Base-by-base conservation (phyloP, 768 basidiomycete species). In the Lentinus tigrinus region DNA sequence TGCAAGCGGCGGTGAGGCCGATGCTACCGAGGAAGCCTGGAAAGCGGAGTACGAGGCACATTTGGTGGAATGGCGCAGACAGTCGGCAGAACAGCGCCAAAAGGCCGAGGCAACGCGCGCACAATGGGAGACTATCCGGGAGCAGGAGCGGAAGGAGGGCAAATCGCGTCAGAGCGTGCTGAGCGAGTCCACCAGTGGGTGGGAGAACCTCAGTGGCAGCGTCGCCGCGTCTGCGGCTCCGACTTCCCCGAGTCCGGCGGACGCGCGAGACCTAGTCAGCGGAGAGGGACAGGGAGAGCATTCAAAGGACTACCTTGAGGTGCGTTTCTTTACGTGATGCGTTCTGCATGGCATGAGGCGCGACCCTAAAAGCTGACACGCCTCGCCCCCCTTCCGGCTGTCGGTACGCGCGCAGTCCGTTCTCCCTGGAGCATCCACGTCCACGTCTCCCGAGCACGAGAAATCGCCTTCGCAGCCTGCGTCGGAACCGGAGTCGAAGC, bases 51-150 rank as follows among this genome's bases (percentile, higher is more conserved):
- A 92, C 68, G 85, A 92, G 50, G 73, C 81, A 1, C 86, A 89
- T 42, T 75, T 90, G 11, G 77, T 79, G 50, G 73, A 77, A 54
- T 94, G 91, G 92, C 85, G 86, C 39, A 81, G 81, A 23, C 82
- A 85, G 65, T 87, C 85, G 38, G 86, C 89, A 28, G 82, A 82
- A 58, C 85, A 85, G 43, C 85, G 90, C 51, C 77, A 83, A 67
- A 91, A 87, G 69, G 88, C 90, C 9, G 91, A 91, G 74, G 79
- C 78, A 60, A 83, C 85, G 70, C 87, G 91, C 10, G 79, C 79
- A 42, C 77, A 79, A 60, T 93, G 89, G 89, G 90, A 89, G 68
- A 74, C 76, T 16, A 75, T 88, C 47, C 81, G 91, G 40, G 78
- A 76, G 31, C 75, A 75, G 34, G 85, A 89, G 71, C 75, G 62